Conservation (phyloP, 306 rosid species). For the Vicia faba region DNA sequence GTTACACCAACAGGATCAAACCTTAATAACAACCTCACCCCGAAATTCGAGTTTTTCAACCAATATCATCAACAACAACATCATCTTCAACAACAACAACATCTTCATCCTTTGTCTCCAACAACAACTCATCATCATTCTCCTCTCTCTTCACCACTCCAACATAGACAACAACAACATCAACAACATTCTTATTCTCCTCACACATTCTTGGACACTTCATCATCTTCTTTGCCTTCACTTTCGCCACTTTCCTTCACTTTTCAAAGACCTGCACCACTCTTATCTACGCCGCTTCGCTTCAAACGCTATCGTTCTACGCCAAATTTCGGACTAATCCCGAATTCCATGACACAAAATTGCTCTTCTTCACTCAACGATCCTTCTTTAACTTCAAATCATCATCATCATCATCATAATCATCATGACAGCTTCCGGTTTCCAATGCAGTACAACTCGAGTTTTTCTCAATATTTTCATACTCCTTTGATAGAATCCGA, state of each 20-base stretch:
- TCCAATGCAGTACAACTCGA: constrained; percentile 40
- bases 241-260: constrained; percentile 51
- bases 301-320: constrained; percentile 52
- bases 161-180: constrained; percentile 37
- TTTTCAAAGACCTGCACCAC: constrained; percentile 63
- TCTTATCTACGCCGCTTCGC: constrained; percentile 47
- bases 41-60: constrained; percentile 45
- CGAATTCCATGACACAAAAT: constrained; percentile 16
- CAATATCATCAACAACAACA: constrained; percentile 21
- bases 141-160: constrained; percentile 55
- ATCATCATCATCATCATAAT: constrained; percentile 13
- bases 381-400: not conserved
- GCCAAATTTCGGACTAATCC: not conserved
- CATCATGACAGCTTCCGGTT: constrained; percentile 49
- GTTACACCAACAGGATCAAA: constrained; percentile 40
- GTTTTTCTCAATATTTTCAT: constrained; percentile 41
- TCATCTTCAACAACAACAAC: constrained; percentile 26
- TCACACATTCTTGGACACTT: constrained; percentile 35
- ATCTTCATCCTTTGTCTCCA: constrained; percentile 17
- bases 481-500: constrained; percentile 49
- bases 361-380: constrained; percentile 3
- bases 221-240: constrained; percentile 28
- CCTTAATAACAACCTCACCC: constrained; percentile 13
- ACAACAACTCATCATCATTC: constrained; percentile 45
- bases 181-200: constrained; percentile 33